Evolutionary conservation across 2,329 filamentous ascomycete genomes (phyloP).

Genomic region (Hirsutella minnesotensis): DNA sequence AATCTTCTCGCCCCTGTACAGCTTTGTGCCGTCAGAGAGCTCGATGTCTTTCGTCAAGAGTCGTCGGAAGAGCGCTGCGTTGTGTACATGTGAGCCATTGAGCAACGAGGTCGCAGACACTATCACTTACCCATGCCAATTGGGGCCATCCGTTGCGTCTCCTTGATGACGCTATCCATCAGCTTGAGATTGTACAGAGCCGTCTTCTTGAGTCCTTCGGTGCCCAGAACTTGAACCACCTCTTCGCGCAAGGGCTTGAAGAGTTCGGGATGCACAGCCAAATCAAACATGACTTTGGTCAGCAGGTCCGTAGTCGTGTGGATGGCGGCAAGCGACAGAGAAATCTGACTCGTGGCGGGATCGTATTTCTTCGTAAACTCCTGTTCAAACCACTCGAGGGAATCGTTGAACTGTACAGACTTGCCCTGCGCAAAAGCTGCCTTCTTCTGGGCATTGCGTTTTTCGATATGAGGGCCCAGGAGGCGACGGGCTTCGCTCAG

Average conservation of each 20-base stretch:
- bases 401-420: background rate
- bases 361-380: background rate
- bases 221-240: constrained; percentile 20
- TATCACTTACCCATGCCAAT: background rate
- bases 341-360: constrained; percentile 35
- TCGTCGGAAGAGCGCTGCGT: background rate
- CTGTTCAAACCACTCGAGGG: background rate
- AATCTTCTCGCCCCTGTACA: background rate
- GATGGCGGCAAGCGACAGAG: constrained; percentile 51
- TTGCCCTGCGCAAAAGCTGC: background rate
- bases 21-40: background rate
- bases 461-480: background rate
- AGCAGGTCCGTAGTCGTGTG: constrained; percentile 27
- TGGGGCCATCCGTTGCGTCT: background rate
- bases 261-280: constrained; percentile 25
- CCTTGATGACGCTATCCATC: background rate
- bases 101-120: background rate
- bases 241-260: constrained; percentile 29
- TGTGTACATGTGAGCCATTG: background rate
- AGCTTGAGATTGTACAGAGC: constrained; percentile 23
- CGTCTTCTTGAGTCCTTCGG: constrained; percentile 20
- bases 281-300: constrained; percentile 24
- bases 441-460: background rate
- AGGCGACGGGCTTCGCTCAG: background rate
- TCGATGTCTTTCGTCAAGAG: background rate